Evolutionary conservation across 371 early-diverging fungal genomes (phyloP), one percentile per base, ranked within the genome.

Genomic region (Globomyces sp.): DNA sequence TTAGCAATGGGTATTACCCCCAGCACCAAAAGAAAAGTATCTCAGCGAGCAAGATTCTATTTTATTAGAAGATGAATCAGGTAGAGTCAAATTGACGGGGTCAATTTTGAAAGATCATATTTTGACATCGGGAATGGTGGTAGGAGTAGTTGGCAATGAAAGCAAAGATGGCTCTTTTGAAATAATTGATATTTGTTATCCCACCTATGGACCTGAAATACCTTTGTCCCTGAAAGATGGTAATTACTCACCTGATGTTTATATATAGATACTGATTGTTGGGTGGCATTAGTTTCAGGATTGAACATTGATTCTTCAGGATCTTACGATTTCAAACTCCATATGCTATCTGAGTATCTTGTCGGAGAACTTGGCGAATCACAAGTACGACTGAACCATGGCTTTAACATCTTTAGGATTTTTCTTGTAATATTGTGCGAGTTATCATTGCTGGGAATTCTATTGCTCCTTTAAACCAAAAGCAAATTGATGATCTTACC

Each of bases 51-150:
- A 77, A 0, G 89, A 91, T 64, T 73, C 72, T 10, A 74, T 90
- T n/a, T 77, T 83, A 5, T 68, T 95, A 49, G 97, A 96, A 68
- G 97, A 96, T 74, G 95, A 95, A 71, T 92, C 92, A 0, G 96
- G 97, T 1, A 86, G 96, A 45, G 82, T 95, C 40, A 65, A 78
- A 69, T 71, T 87, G 48, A 73, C 68, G 41, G 96, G 89, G 9
- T 66, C 67, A 2, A 66, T 78, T n/a, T 44, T 89, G 24, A 68
- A 79, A 11, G 71, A 74, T 24, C 74, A 76, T 39, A 64, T 79
- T 34, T 73, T 91, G 58, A 86, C 91, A 9, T 91, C 93, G 85
- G 92, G 93, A 3, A 78, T 86, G 42, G 80, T 96, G 4, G 80
- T 88, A 36, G 94, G 85, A 8, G 80, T 90, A 44, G 79, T 93